Percentiles rank a stretch among this genome's conserved stretches.
Evolutionary conservation across 305 asterid species (phyloP).

Genomic region (Plantago rigida): DNA sequence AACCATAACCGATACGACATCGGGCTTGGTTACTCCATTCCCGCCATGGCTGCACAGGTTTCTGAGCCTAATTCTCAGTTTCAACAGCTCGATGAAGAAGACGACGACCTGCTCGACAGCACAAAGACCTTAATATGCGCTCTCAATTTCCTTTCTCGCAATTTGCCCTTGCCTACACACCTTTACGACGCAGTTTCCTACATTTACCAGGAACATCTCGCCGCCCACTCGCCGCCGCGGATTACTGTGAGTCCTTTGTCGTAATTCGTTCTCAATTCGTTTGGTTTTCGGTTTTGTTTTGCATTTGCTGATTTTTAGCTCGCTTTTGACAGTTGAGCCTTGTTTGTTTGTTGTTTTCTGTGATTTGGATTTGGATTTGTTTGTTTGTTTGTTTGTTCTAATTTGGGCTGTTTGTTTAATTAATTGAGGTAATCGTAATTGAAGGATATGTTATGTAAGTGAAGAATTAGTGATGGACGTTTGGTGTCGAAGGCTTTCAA

Average conservation of each 20-base stretch:
- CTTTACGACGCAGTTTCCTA: conserved; percentile 79
- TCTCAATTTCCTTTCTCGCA: conserved; percentile 82
- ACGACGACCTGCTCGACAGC: conserved; percentile 30
- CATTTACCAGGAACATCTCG: conserved; percentile 34
- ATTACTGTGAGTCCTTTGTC: conserved; percentile 26
- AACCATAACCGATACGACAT: conserved; percentile 30
- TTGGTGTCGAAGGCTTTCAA: no score
- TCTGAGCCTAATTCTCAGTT: conserved; percentile 45
- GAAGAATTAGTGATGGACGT: neutral
- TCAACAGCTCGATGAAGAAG: conserved; percentile 21
- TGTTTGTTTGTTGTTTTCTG: neutral
- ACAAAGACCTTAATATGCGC: conserved; percentile 80
- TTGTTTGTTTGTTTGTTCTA: neutral
- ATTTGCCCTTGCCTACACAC: conserved; percentile 75
- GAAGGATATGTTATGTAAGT: neutral
- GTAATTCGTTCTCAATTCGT: neutral
- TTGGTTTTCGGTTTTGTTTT: neutral
- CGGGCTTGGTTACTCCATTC: conserved; percentile 23
- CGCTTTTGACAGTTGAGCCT: neutral
- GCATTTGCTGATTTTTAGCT: neutral
- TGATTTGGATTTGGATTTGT: neutral
- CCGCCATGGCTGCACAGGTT: conserved; percentile 68
- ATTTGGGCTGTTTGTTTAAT: no score
- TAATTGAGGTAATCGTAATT: neutral
- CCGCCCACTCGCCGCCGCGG: conserved; percentile 21